Percentiles rank a stretch among this genome's conserved stretches.
These are phyloP conservation scores for Saturnispora serradocipensis DNA, from an alignment of 805 yeast species.

Conservation along the genomic window DNA sequence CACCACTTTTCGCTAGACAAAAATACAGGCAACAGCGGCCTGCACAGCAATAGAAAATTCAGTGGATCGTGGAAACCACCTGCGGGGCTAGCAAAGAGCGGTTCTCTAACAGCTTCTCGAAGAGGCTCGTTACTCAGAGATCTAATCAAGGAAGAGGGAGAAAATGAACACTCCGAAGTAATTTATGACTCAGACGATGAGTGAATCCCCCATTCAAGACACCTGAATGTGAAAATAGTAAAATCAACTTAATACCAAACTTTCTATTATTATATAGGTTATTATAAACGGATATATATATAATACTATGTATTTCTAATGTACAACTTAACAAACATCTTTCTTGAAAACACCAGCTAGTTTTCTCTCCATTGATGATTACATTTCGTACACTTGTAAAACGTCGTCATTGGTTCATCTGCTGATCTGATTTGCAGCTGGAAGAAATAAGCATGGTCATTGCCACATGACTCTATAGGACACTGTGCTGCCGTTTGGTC, in stretches of 20 bases:
- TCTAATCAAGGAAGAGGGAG: constrained; percentile 10
- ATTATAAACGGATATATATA: neutral
- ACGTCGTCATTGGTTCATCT: constrained; percentile 99
- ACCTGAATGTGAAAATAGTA: neutral
- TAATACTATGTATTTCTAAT: neutral
- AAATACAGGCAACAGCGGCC: neutral
- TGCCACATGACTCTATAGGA: constrained; percentile 79
- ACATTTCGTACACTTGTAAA: constrained; percentile 90
- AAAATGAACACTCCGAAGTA: constrained; percentile 12
- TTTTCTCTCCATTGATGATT: constrained; percentile 97
- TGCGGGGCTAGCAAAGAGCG: constrained; percentile 6
- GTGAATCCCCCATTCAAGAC: neutral
- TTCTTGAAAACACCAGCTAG: constrained; percentile 20
- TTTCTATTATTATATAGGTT: neutral
- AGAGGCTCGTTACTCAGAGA: constrained; percentile 11
- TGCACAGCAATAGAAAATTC: constrained; percentile 6
- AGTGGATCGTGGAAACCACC: constrained; percentile 12
- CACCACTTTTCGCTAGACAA: neutral
- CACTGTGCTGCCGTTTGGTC: constrained; percentile 93
- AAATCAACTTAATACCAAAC: neutral
- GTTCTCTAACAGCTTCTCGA: constrained; percentile 11
- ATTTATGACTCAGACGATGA: constrained; percentile 6
- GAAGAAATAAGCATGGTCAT: constrained; percentile 89
- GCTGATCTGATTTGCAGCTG: constrained; percentile 96
- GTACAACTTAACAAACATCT: neutral